Conservation (phyloP, 768 basidiomycete genomes). For the Sutorius australiensis region DNA sequence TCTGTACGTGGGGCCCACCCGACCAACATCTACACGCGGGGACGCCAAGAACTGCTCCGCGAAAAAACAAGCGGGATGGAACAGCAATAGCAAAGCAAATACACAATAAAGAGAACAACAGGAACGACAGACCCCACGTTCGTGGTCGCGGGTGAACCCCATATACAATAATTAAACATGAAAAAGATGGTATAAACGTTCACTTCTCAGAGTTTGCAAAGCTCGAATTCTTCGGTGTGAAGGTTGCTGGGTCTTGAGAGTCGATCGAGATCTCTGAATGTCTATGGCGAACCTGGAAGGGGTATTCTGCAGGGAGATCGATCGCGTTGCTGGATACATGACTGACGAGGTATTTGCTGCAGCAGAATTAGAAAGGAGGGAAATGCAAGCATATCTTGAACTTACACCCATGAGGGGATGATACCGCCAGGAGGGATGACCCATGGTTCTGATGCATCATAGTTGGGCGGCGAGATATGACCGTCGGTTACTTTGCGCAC, state of each 20-base stretch:
- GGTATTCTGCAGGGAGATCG: conserved; percentile 23
- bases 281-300: conserved; percentile 31
- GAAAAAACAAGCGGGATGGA: not conserved
- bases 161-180: conserved; percentile 5
- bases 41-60: not conserved
- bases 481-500: conserved; percentile 54
- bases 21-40: conserved; percentile 11
- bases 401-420: conserved; percentile 65
- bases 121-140: conserved; percentile 17
- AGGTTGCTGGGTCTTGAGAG: conserved; percentile 25
- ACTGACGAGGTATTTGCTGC: conserved; percentile 26
- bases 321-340: not conserved
- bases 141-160: conserved; percentile 12
- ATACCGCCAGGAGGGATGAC: conserved; percentile 67
- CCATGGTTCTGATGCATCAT: conserved; percentile 66
- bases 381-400: conserved; percentile 2
- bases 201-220: conserved; percentile 30
- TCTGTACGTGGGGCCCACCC: not conserved
- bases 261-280: conserved; percentile 33
- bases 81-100: conserved; percentile 11
- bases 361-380: not conserved
- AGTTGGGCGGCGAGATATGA: conserved; percentile 61
- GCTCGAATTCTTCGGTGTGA: conserved; percentile 24
- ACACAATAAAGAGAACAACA: conserved; percentile 28
- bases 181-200: not conserved